Conservation (phyloP, 768 basidiomycete genomes). For the Tylopilus plumbeoviolaceoides region DNA sequence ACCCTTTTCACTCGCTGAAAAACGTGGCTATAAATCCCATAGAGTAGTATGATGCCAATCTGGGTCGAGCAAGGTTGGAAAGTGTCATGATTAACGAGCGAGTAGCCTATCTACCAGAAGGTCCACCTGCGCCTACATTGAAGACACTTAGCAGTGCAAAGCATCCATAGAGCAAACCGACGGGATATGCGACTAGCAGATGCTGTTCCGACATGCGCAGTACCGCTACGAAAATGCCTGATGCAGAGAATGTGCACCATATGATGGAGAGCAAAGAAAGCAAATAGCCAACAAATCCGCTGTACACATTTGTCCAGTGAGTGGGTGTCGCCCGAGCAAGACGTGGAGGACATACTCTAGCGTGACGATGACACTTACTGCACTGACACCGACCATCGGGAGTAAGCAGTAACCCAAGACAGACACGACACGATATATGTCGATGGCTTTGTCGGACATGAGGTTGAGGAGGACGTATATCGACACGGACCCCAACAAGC, state of each 20-base stretch:
- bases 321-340: background rate
- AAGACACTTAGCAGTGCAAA: constrained; percentile 93
- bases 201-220: constrained; percentile 95
- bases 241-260: constrained; percentile 98
- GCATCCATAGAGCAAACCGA: constrained; percentile 90
- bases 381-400: constrained; percentile 93
- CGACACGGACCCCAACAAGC: constrained; percentile 86
- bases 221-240: constrained; percentile 92
- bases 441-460: constrained; percentile 94
- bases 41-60: background rate
- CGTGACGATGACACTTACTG: constrained; percentile 79
- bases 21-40: background rate
- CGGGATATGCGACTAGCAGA: constrained; percentile 93
- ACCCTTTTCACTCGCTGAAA: background rate
- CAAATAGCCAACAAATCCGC: constrained; percentile 81
- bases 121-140: constrained; percentile 45
- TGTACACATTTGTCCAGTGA: constrained; percentile 27
- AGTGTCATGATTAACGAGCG: constrained; percentile 6
- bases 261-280: constrained; percentile 78
- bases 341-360: constrained; percentile 66
- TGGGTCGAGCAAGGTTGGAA: background rate
- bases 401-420: constrained; percentile 96
- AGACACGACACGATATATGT: constrained; percentile 91
- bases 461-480: constrained; percentile 94
- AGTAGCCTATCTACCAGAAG: constrained; percentile 29